These are phyloP conservation scores for Scenedesmus sp. DNA, from an alignment of 163 green algal species.

Conservation along the genomic window DNA sequence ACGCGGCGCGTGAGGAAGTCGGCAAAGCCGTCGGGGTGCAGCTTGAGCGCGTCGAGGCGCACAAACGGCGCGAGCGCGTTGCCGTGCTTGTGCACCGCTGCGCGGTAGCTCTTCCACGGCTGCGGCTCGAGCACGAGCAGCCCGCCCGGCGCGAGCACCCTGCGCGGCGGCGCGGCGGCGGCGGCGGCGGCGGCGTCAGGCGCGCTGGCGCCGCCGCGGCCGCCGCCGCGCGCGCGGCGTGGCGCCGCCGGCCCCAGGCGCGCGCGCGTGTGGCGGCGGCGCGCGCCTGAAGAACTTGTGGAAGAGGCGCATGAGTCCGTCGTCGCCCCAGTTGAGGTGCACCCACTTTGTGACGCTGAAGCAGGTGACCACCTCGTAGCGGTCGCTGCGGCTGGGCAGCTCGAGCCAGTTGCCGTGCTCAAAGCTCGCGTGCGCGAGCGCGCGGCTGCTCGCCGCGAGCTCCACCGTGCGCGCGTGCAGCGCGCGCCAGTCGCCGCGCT, in stretches of 20 bases:
- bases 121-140: conserved; percentile 93
- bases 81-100: conserved; percentile 72
- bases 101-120: conserved; percentile 88
- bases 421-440: conserved; percentile 45
- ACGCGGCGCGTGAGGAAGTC: conserved; percentile 52
- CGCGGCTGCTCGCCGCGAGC: conserved; percentile 13
- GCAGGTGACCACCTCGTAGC: conserved; percentile 63
- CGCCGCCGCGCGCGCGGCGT: too few relatives aligned
- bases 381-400: conserved; percentile 13
- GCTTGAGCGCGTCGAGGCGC: conserved; percentile 49
- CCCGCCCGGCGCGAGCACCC: conserved; percentile 68
- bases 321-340: conserved; percentile 91
- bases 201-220: too few relatives aligned
- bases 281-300: conserved; percentile 47
- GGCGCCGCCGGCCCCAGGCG: too few relatives aligned
- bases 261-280: too few relatives aligned
- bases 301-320: conserved; percentile 82
- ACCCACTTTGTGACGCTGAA: conserved; percentile 94
- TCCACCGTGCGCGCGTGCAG: too few relatives aligned
- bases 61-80: conserved; percentile 45
- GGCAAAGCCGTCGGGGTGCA: conserved; percentile 60
- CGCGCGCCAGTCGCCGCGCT: too few relatives aligned
- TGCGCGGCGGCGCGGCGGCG: conserved; percentile 34
- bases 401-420: conserved; percentile 45
- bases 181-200: too few relatives aligned